phyloP scores from a whole-genome alignment of 495 filamentous ascomycete species.

The Cercophora newfieldiana region DNA sequence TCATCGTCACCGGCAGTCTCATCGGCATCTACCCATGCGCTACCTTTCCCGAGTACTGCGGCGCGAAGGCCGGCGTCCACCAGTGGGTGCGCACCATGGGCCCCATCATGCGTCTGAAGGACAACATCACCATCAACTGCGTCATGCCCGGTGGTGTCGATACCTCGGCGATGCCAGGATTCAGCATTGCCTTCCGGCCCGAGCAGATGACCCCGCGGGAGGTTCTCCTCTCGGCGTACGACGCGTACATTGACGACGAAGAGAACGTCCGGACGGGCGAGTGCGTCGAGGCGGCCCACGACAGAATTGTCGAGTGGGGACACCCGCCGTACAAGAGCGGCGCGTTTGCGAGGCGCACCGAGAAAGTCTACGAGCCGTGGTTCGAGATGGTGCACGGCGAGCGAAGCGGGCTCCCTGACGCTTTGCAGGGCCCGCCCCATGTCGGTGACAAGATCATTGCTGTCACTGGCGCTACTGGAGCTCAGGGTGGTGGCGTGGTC shows the following conservation, averaged over 20 bases:
- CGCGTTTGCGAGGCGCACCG: constrained; percentile 26
- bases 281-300: constrained; percentile 37
- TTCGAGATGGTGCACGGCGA: constrained; percentile 44
- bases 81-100: constrained; percentile 38
- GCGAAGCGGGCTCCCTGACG: constrained; percentile 29
- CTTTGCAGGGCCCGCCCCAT: constrained; percentile 9
- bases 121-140: constrained; percentile 41
- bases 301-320: constrained; percentile 31
- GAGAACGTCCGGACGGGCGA: constrained; percentile 26
- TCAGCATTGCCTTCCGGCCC: constrained; percentile 36
- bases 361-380: constrained; percentile 43
- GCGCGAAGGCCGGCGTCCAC: constrained; percentile 39
- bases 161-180: constrained; percentile 40
- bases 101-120: constrained; percentile 39
- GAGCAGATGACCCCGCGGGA: constrained; percentile 27
- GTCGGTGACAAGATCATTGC: constrained; percentile 14
- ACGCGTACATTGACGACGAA: constrained; percentile 37
- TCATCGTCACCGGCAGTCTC: constrained; percentile 38
- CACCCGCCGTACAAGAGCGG: constrained; percentile 32
- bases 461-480: constrained; percentile 23
- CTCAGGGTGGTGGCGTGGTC: constrained; percentile 26
- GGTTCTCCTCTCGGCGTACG: constrained; percentile 28
- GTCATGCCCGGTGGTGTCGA: constrained; percentile 36
- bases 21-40: constrained; percentile 37
- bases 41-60: constrained; percentile 41